phyloP scores from a whole-genome alignment of 306 rosid species.

The Prunus salicina region DNA sequence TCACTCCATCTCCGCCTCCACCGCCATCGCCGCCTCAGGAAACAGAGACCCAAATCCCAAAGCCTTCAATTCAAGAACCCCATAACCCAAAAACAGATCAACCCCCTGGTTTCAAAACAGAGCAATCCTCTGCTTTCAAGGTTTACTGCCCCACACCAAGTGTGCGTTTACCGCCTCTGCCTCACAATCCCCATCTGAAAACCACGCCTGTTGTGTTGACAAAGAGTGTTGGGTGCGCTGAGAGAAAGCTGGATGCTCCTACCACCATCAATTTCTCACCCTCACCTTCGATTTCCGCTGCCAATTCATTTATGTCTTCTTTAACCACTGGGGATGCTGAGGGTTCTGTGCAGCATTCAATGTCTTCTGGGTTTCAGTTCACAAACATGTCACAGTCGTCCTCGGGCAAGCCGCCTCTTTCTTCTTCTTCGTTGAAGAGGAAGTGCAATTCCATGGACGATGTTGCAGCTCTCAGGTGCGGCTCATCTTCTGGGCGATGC shows the following conservation, averaged over 20 bases:
- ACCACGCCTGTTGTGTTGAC: not conserved
- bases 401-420: constrained; percentile 56
- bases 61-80: not conserved
- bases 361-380: constrained; percentile 53
- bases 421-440: constrained; percentile 52
- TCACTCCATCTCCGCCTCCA: constrained; percentile 8
- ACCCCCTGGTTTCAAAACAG: not conserved
- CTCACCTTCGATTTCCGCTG: constrained; percentile 41
- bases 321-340: constrained; percentile 47
- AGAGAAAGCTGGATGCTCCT: constrained; percentile 30
- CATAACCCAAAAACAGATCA: not conserved
- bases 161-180: constrained; percentile 42
- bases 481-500: constrained; percentile 50
- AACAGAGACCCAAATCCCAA: constrained; percentile 13
- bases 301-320: constrained; percentile 56
- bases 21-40: constrained; percentile 12
- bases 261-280: constrained; percentile 30
- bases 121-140: constrained; percentile 55
- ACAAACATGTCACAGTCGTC: constrained; percentile 51
- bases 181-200: constrained; percentile 13
- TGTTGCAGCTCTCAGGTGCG: constrained; percentile 37
- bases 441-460: constrained; percentile 58
- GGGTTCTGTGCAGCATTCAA: constrained; percentile 36
- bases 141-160: constrained; percentile 48
- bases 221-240: constrained; percentile 19